Conservation (phyloP, 2,329 filamentous ascomycete species). For the Xylariaceae sp. region DNA sequence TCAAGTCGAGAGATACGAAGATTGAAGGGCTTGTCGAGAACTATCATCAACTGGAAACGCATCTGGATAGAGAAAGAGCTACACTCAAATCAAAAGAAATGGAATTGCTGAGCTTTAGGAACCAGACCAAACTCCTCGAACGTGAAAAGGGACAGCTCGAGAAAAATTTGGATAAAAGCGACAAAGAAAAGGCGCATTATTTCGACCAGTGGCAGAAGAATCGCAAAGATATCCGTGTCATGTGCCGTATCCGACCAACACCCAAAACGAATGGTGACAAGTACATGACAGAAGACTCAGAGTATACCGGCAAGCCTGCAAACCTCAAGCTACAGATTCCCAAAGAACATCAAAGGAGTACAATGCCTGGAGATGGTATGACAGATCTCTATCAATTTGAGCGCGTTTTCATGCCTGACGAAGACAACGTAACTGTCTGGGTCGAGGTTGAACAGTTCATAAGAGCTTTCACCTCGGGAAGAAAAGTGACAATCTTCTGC, state of each 20-base stretch:
- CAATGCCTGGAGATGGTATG: not conserved
- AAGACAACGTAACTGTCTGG: conserved; percentile 81
- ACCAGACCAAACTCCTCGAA: too few relatives aligned
- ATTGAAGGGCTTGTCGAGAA: too few relatives aligned
- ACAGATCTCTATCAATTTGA: conserved; percentile 71
- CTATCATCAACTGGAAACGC: too few relatives aligned
- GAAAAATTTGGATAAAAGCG: conserved; percentile 12
- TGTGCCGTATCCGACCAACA: conserved; percentile 82
- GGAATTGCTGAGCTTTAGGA: too few relatives aligned
- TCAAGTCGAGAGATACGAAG: too few relatives aligned
- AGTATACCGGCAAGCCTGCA: conserved; percentile 12
- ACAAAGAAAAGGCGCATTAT: conserved; percentile 71
- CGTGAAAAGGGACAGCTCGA: not conserved
- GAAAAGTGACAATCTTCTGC: conserved; percentile 97
- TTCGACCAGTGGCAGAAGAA: conserved; percentile 97
- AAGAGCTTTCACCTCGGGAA: conserved; percentile 89
- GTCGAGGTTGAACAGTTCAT: conserved; percentile 95
- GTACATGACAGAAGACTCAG: too few relatives aligned
- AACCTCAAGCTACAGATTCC: conserved; percentile 65
- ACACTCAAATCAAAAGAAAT: too few relatives aligned
- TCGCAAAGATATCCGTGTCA: conserved; percentile 95
- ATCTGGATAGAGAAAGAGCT: too few relatives aligned
- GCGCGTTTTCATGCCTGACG: conserved; percentile 75
- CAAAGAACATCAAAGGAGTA: conserved; percentile 42
- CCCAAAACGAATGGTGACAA: not conserved